Conservation (phyloP, 495 filamentous ascomycete species). For the Pyrenopolyporus hunteri region DNA sequence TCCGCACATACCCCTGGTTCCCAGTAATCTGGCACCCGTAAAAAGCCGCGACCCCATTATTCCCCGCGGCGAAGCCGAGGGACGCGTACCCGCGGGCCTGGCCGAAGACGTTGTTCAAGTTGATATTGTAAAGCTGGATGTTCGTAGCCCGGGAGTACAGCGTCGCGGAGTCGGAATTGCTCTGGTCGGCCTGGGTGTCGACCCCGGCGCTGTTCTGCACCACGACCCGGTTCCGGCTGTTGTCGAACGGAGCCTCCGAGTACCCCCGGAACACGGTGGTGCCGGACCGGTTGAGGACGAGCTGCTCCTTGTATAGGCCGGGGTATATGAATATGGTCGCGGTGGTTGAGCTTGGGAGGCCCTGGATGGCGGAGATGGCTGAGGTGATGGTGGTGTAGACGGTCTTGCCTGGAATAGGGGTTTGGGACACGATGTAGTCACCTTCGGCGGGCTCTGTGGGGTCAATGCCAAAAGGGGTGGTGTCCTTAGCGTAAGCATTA, state of each 20-base stretch:
- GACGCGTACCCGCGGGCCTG: conserved; percentile 32
- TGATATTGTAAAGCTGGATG: conserved; percentile 35
- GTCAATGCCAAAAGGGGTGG: background rate
- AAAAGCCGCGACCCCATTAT: conserved; percentile 36
- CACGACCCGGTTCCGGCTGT: conserved; percentile 34
- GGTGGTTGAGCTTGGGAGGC: conserved; percentile 7
- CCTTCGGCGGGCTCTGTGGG: conserved; percentile 35
- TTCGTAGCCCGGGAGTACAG: conserved; percentile 27
- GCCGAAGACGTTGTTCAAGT: conserved; percentile 35
- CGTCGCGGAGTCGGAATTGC: conserved; percentile 42
- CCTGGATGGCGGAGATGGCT: conserved; percentile 14
- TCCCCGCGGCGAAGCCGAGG: conserved; percentile 40
- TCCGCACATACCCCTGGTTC: too few species aligned
- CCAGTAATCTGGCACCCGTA: conserved; percentile 35
- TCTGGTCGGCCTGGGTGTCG: conserved; percentile 36
- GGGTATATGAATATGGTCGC: conserved; percentile 42
- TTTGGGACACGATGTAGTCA: conserved; percentile 41
- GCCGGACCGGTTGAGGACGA: conserved; percentile 40
- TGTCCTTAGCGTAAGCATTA: background rate
- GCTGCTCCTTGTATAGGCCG: conserved; percentile 41
- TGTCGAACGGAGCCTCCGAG: conserved; percentile 30
- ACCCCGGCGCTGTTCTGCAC: conserved; percentile 36
- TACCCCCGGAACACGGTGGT: conserved; percentile 43
- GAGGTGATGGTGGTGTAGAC: conserved; percentile 34
- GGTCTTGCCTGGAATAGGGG: conserved; percentile 35